Percentiles rank a stretch among this genome's conserved stretches.
Evolutionary conservation across 148 eudicot genomes (phyloP).

Genomic region (Dianthus caryophyllus): DNA sequence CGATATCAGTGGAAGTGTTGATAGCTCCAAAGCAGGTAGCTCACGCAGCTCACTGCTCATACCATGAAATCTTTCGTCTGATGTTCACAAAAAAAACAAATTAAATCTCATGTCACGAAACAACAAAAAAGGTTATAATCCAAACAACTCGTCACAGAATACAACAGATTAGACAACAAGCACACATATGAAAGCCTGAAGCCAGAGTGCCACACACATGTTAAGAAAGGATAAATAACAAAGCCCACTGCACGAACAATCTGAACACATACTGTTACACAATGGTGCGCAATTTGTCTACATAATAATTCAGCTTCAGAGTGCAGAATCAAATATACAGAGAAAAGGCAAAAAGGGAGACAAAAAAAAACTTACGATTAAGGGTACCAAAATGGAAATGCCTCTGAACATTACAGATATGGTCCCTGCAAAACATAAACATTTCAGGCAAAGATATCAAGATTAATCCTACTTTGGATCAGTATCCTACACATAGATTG

Average conservation of each 20-base stretch:
- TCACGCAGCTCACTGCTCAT: constrained; percentile 73
- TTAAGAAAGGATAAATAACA: too few relatives aligned
- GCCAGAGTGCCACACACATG: not conserved
- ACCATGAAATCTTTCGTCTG: constrained; percentile 75
- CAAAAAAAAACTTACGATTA: constrained; percentile 56
- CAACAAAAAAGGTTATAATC: not conserved
- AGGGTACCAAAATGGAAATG: constrained; percentile 57
- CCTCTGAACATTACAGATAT: constrained; percentile 76
- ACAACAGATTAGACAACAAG: too few relatives aligned
- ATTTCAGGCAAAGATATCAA: not conserved
- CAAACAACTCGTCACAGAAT: constrained; percentile 4
- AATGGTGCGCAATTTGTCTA: not conserved
- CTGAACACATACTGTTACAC: not conserved
- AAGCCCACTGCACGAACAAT: too few relatives aligned
- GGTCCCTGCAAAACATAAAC: constrained; percentile 62
- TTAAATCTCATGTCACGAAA: not conserved
- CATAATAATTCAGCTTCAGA: not conserved
- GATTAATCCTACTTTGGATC: too few relatives aligned
- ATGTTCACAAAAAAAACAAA: constrained; percentile 9
- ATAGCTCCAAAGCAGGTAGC: constrained; percentile 85
- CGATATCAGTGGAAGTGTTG: constrained; percentile 78
- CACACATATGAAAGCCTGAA: not conserved
- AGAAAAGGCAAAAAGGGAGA: not conserved
- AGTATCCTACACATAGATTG: too few relatives aligned
- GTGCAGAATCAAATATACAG: not conserved